Evolutionary conservation across 768 basidiomycete species (phyloP), one percentile per base, ranked within the genome.

Genomic region (Tephrocybe sp.): DNA sequence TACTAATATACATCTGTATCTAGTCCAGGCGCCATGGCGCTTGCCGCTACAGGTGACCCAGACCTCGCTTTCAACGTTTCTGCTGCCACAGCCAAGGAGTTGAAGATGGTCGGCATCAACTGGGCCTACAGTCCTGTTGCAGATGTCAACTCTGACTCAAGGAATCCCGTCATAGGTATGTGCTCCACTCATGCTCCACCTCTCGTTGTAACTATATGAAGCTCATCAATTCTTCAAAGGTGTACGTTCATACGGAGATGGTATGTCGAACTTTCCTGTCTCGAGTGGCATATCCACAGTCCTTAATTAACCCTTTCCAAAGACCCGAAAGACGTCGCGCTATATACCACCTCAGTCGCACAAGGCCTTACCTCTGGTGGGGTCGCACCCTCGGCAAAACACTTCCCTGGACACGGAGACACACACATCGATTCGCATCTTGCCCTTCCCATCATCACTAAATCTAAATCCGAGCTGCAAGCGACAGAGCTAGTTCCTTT

Each of bases 401-500:
- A 88, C 57, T 87, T 87, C 57, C 86, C 85, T 0, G 86, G 86
- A 0, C 86, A 88, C 52, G 85, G 86, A 0, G 84, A 88, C 47
- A 88, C 86, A 1, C 74, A 82, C 47, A 69, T 86, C 39, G 86
- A 88, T 58, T 86, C 86, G 1, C 86, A 88, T 56, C 73, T 84
- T 18, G 79, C 75, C 1, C 73, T 88, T 12, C 86, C 86, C 0
- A 63, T 73, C 22, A 86, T 88, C 58, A 61, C 64, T 45, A 85
- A 85, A 50, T 65, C 70, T 1, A 67, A 66, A 18, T 46, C 62
- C 6, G 64, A 75, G 47, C 66, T 88, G 1, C 40, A 60, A 13
- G 42, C 59, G 29, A 76, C 68, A 6, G 86, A 86, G 58, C 69
- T 88, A 10, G 67, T 80, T 1, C 83, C 86, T 0, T 88, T 88